A percentile compares a stretch with the other conserved stretches of the same genome.
Conservation (phyloP, 1,284 basidiomycete genomes). For the Wallemia mellicola region DNA sequence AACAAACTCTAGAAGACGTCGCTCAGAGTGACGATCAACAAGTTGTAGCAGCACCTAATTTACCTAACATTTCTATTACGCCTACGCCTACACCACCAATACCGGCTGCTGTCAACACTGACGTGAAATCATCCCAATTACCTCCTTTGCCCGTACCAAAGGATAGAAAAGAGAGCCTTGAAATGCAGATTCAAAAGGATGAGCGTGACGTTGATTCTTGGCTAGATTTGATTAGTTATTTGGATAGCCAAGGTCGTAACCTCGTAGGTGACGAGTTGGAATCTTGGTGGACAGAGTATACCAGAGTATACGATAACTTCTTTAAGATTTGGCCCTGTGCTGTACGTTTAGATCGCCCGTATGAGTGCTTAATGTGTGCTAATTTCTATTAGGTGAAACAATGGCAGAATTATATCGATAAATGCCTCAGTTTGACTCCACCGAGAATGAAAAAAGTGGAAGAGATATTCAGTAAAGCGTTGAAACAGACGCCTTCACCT, state of each 20-base stretch:
- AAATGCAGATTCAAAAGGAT: background rate
- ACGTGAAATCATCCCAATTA: background rate
- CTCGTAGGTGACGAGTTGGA: background rate
- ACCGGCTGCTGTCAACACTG: background rate
- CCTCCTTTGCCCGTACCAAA: background rate
- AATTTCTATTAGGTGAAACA: background rate
- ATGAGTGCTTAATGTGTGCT: background rate
- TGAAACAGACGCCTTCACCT: conserved; percentile 49
- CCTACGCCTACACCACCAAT: background rate
- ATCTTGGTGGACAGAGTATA: background rate
- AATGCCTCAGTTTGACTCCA: conserved; percentile 28
- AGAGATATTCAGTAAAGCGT: conserved; percentile 45
- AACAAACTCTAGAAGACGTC: background rate
- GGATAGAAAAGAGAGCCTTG: background rate
- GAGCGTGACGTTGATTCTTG: background rate
- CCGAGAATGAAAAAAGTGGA: conserved; percentile 38
- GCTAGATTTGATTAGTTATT: background rate
- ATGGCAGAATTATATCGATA: conserved; percentile 31
- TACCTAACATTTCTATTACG: background rate
- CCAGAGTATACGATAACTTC: background rate
- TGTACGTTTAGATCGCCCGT: background rate
- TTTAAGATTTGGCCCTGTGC: background rate
- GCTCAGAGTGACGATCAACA: background rate
- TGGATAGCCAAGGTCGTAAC: background rate
- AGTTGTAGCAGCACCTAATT: background rate